Percentiles rank a stretch among this genome's conserved stretches.
Evolutionary conservation across 129 eudicot genomes (phyloP).

Genomic region (Arctium minus): DNA sequence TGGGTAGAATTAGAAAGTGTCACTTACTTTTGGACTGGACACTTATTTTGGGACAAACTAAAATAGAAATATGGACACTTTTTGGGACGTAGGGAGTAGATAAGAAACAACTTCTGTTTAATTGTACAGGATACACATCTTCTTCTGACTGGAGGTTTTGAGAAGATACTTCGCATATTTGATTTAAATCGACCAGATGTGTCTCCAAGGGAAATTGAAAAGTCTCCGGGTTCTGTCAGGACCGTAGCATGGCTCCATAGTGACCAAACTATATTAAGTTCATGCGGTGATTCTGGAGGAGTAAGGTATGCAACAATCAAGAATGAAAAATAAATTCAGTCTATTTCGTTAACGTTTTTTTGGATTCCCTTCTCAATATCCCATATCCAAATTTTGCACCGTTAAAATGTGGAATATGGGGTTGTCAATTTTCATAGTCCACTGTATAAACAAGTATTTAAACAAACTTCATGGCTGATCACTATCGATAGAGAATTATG

Average conservation of each 20-base stretch:
- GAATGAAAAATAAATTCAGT: neutral
- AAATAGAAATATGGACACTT: neutral
- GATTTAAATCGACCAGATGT: slow-evolving; percentile 46
- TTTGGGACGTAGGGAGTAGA: no score
- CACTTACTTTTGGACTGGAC: neutral
- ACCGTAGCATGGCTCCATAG: slow-evolving; percentile 51
- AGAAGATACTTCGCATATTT: slow-evolving; percentile 44
- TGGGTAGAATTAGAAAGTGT: neutral
- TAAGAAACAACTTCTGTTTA: neutral
- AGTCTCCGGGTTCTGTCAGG: slow-evolving; percentile 46
- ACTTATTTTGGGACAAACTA: neutral
- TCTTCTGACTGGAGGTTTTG: slow-evolving; percentile 45
- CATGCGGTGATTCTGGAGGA: slow-evolving; percentile 42
- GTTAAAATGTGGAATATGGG: no score
- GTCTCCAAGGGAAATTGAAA: slow-evolving; percentile 45
- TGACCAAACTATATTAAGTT: slow-evolving; percentile 50
- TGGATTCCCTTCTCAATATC: no score
- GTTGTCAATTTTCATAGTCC: no score
- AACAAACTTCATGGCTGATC: no score
- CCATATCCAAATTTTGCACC: no score
- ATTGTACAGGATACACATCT: slow-evolving; percentile 29
- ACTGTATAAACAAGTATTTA: no score
- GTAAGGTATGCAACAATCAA: slow-evolving; percentile 30
- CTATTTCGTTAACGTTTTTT: neutral
- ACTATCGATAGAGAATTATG: no score